Conservation (phyloP, 768 basidiomycete species). For the Agrocybe praecox region DNA sequence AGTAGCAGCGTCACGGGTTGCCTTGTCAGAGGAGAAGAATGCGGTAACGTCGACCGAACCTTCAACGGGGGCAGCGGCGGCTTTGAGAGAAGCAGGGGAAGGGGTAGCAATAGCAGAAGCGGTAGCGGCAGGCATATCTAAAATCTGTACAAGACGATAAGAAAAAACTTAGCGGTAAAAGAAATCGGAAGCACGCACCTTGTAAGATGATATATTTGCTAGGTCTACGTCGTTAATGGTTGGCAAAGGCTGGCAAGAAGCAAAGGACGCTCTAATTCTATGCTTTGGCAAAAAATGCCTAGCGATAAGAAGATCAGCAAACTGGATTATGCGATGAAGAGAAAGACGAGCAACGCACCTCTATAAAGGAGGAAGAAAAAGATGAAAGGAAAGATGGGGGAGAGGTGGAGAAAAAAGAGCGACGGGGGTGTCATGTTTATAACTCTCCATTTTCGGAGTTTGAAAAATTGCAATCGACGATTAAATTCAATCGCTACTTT, state of each 20-base stretch:
- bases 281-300: slow-evolving; percentile 41
- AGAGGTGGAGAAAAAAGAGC: slow-evolving; percentile 32
- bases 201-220: slow-evolving; percentile 33
- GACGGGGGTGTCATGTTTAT: slow-evolving; percentile 27
- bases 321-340: not conserved
- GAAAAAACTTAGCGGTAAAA: not conserved
- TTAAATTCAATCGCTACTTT: slow-evolving; percentile 12
- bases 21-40: slow-evolving; percentile 87
- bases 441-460: slow-evolving; percentile 38
- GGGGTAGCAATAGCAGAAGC: slow-evolving; percentile 61
- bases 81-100: slow-evolving; percentile 74
- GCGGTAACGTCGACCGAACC: slow-evolving; percentile 71
- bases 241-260: slow-evolving; percentile 57
- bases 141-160: slow-evolving; percentile 38
- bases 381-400: slow-evolving; percentile 36
- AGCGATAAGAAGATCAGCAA: slow-evolving; percentile 10
- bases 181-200: slow-evolving; percentile 35
- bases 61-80: slow-evolving; percentile 47
- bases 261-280: slow-evolving; percentile 69
- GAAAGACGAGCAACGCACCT: slow-evolving; percentile 28
- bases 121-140: slow-evolving; percentile 82
- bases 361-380: slow-evolving; percentile 38
- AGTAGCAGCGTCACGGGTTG: slow-evolving; percentile 72
- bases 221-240: slow-evolving; percentile 45
- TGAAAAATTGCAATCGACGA: slow-evolving; percentile 33